Evolutionary conservation across 2,329 filamentous ascomycete species (phyloP).

Genomic region (Aspergillus awamori): DNA sequence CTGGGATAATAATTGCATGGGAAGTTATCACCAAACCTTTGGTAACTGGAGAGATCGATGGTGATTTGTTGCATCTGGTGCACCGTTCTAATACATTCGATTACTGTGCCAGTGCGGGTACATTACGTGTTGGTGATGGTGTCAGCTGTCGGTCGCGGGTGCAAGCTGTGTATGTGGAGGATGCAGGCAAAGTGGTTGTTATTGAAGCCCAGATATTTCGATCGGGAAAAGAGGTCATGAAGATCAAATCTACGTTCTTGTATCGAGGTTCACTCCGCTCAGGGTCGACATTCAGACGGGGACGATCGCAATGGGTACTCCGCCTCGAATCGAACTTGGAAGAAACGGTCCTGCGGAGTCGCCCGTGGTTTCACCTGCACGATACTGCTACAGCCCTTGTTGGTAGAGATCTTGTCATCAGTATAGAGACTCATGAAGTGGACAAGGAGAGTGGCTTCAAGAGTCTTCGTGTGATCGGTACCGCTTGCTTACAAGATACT

Average conservation of each 20-base stretch:
- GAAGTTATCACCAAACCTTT: slow-evolving; percentile 19
- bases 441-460: background rate
- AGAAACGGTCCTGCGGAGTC: slow-evolving; percentile 15
- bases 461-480: slow-evolving; percentile 16
- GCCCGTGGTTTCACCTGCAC: slow-evolving; percentile 17
- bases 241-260: slow-evolving; percentile 20
- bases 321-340: slow-evolving; percentile 12
- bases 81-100: slow-evolving; percentile 22
- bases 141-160: slow-evolving; percentile 18
- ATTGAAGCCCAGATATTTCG: slow-evolving; percentile 18
- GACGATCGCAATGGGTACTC: slow-evolving; percentile 6
- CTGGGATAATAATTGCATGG: slow-evolving; percentile 23
- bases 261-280: slow-evolving; percentile 7
- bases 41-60: slow-evolving; percentile 9
- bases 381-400: slow-evolving; percentile 9
- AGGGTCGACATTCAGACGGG: slow-evolving; percentile 10
- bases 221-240: slow-evolving; percentile 13
- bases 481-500: background rate
- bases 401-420: slow-evolving; percentile 16
- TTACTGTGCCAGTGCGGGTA: slow-evolving; percentile 9
- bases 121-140: slow-evolving; percentile 18
- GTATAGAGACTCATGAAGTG: slow-evolving; percentile 13
- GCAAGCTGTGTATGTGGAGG: slow-evolving; percentile 16
- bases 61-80: slow-evolving; percentile 21
- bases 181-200: slow-evolving; percentile 17